Base-by-base conservation (phyloP, 2,329 filamentous ascomycete genomes). In the Beauveria rudraprayagi region DNA sequence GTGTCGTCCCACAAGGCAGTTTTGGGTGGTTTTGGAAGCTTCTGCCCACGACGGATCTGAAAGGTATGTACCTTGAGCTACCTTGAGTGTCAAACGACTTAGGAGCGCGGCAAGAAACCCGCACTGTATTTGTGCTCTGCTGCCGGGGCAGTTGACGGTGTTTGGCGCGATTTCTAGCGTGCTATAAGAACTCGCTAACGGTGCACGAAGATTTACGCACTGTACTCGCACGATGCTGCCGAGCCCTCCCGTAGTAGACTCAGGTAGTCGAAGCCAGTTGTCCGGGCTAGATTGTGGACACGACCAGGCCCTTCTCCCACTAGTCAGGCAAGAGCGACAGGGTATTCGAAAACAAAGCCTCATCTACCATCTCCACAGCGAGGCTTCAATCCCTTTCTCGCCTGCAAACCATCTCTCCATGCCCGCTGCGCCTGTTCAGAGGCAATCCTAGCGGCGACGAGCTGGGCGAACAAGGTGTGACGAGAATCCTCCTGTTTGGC, bases 311-410 rank as follows among this genome's bases (percentile, higher is more conserved):
- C 67, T 65, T 66, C 67, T 66, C 66, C 68, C 63, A 64, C 65
- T 68, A 67, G 66, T 65, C 68, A 52, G 59, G 62, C 59, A 66
- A 67, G 66, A 69, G 68, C 58, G 69, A 72, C 73, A 73, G 68
- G 71, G 70, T 70, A 67, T 64, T 65, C 66, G 70, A 75, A 75
- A 75, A 72, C 73, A 73, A 76, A 76, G 73, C 74, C 73, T 76
- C 75, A 75, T 68, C 70, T 69, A 69, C 69, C 67, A 70, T 72
- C 65, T 71, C 69, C 67, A 66, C 67, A 62, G 64, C 65, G 66
- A 66, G 67, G 66, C 65, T 57, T 61, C 62, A 64, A 44, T 59
- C 56, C 61, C 69, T 66, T 70, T 65, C 62, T 61, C 55, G 58
- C 61, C 61, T 61, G 47, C 46, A 62, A 53, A 61, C 66, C 64